phyloP scores from a whole-genome alignment of 257 asterid genomes.

The Prunella vulgaris region DNA sequence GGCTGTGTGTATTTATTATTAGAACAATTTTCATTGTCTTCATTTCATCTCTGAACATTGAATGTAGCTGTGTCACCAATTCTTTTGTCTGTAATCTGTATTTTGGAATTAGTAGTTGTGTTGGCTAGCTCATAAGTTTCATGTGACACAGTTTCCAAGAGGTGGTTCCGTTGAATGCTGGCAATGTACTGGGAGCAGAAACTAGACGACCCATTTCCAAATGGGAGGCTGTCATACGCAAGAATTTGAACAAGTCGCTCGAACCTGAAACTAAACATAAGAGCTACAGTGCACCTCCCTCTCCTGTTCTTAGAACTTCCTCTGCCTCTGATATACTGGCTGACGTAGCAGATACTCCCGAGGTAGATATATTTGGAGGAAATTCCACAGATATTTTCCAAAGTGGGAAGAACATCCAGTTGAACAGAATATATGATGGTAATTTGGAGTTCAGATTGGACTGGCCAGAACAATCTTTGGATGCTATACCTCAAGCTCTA shows the following conservation, averaged over 20 bases:
- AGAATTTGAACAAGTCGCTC: conserved; percentile 49
- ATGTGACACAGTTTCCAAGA: conserved; percentile 72
- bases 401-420: conserved; percentile 21
- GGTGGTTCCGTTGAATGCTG: conserved; percentile 89
- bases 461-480: conserved; percentile 91
- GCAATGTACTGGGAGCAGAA: conserved; percentile 91
- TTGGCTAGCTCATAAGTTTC: neutral
- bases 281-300: conserved; percentile 90
- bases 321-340: conserved; percentile 69
- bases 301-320: conserved; percentile 75
- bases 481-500: conserved; percentile 46
- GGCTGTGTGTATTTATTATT: neutral
- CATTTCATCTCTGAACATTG: no score
- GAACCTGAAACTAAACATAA: conserved; percentile 51
- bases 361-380: conserved; percentile 28
- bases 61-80: neutral
- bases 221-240: conserved; percentile 82
- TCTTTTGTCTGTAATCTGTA: neutral
- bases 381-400: conserved; percentile 19
- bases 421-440: conserved; percentile 30
- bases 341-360: conserved; percentile 43
- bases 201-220: conserved; percentile 63
- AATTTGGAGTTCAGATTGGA: conserved; percentile 39
- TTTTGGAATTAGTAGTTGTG: neutral
- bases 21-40: neutral